A percentile compares a stretch with the other conserved stretches of the same genome.
These are phyloP conservation scores for Periconia macrospinosa DNA, from an alignment of 2,329 filamentous ascomycete genomes.

Conservation along the genomic window DNA sequence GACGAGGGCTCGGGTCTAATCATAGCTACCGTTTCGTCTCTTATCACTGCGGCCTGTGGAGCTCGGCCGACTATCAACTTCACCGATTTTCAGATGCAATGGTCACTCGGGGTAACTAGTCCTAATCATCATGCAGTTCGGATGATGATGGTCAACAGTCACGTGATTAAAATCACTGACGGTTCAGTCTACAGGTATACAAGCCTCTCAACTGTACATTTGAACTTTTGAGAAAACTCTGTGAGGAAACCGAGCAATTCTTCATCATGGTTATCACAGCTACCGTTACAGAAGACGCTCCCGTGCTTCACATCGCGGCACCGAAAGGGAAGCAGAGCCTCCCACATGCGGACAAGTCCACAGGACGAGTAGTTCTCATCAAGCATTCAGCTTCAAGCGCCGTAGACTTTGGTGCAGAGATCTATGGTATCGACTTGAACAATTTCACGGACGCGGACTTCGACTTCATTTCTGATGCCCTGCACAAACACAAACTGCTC, in stretches of 20 bases:
- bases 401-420: constrained; percentile 12
- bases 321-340: neutral
- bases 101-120: neutral
- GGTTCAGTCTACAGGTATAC: neutral
- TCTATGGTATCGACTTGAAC: constrained; percentile 15
- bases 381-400: constrained; percentile 3
- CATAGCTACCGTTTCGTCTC: no score
- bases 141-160: neutral
- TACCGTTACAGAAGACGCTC: constrained; percentile 1
- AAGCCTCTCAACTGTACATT: neutral
- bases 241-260: neutral
- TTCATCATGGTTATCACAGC: constrained; percentile 7
- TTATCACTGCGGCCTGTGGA: neutral
- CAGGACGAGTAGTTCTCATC: constrained; percentile 9
- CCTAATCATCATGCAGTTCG: no score
- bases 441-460: constrained; percentile 14
- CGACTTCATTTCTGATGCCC: constrained; percentile 8
- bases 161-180: neutral
- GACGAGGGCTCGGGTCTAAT: no score
- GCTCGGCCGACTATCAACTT: neutral
- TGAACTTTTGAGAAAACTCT: neutral
- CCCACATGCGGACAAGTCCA: constrained; percentile 7
- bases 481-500: constrained; percentile 9
- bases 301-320: constrained; percentile 1
- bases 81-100: neutral